Conservation (phyloP, 1,139 yeast genomes). For the Starmera stellimalicola region DNA sequence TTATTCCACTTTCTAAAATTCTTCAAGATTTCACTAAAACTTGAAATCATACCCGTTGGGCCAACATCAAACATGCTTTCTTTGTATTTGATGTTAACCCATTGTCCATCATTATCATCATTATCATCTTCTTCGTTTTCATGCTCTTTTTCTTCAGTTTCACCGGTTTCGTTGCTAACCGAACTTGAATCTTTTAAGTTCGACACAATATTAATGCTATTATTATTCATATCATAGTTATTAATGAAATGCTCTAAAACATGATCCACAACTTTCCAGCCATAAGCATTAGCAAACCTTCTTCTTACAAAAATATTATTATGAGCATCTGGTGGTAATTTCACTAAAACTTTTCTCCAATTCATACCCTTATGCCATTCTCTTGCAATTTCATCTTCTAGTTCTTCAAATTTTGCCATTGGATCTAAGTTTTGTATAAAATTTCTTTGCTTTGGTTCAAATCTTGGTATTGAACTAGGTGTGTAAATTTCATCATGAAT, state of each 20-base stretch:
- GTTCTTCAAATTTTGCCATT: conserved; percentile 12
- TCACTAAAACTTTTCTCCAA: conserved; percentile 90
- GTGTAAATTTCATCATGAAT: conserved; percentile 76
- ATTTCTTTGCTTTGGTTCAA: conserved; percentile 8
- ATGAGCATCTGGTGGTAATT: conserved; percentile 88
- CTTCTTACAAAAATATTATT: conserved; percentile 87
- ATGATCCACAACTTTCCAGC: conserved; percentile 91
- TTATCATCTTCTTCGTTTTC: not conserved
- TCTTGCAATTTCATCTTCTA: conserved; percentile 75
- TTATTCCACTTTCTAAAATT: conserved; percentile 17
- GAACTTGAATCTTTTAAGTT: not conserved
- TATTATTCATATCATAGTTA: not conserved
- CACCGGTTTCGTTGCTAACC: not conserved
- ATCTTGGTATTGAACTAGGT: conserved; percentile 53
- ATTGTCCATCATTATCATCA: conserved; percentile 23
- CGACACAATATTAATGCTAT: too few relatives aligned
- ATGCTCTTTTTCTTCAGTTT: not conserved
- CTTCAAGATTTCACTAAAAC: conserved; percentile 42
- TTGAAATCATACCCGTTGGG: conserved; percentile 59
- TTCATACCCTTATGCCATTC: conserved; percentile 77
- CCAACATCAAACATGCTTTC: conserved; percentile 58
- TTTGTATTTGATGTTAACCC: conserved; percentile 41
- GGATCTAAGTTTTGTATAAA: conserved; percentile 17
- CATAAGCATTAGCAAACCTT: conserved; percentile 86
- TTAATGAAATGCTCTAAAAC: conserved; percentile 56